phyloP scores from a whole-genome alignment of 1,139 yeast species.

The Geotrichum restrictum region DNA sequence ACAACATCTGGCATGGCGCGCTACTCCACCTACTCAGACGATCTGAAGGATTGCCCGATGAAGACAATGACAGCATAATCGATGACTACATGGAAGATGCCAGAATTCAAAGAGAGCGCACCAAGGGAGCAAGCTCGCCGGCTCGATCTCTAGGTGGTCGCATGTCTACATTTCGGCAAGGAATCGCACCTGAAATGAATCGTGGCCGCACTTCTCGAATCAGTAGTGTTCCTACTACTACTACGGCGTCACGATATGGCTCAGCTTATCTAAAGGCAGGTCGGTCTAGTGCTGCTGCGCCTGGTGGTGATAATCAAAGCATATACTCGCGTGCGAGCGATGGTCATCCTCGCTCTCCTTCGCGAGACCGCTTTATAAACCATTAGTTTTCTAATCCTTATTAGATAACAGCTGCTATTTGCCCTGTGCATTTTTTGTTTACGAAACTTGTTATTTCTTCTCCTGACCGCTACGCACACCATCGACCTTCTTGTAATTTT shows the following conservation, averaged over 20 bases:
- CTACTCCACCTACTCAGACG: constrained; percentile 71
- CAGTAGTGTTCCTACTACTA: neutral
- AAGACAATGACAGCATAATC: constrained; percentile 27
- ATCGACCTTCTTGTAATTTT: too few species aligned
- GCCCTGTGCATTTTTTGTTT: neutral
- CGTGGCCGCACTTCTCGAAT: constrained; percentile 15
- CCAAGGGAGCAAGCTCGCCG: constrained; percentile 6
- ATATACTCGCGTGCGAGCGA: constrained; percentile 8
- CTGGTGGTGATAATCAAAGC: constrained; percentile 3
- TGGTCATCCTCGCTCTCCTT: neutral
- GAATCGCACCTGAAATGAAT: constrained; percentile 35
- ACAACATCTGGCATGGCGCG: constrained; percentile 88
- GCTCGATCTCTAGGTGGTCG: constrained; percentile 22
- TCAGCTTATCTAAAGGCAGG: neutral
- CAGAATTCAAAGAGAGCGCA: constrained; percentile 6
- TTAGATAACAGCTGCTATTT: neutral
- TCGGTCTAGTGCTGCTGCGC: neutral
- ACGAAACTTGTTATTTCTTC: too few species aligned
- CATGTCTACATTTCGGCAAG: constrained; percentile 29
- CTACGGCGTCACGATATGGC: neutral
- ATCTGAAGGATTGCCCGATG: constrained; percentile 52
- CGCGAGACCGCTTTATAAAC: neutral
- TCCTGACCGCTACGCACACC: too few species aligned
- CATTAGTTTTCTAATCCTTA: too few species aligned
- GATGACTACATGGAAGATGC: constrained; percentile 27